Evolutionary conservation across 1,139 yeast genomes (phyloP), one percentile per base, ranked within the genome.

Genomic region (Debaryomycetaceae sp.): DNA sequence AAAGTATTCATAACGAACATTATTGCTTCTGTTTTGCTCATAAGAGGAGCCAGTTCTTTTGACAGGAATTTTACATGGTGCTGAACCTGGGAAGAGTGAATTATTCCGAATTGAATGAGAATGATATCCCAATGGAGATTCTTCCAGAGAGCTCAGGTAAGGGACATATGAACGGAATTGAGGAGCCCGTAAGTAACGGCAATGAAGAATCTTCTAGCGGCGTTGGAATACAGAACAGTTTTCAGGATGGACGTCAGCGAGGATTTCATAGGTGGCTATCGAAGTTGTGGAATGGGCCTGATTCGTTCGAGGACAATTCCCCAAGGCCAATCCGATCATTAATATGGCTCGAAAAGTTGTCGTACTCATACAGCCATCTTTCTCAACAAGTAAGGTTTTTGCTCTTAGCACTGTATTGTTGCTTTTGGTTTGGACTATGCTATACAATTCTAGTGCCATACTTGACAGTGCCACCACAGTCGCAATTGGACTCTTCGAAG

Each of bases 281-380:
- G 6, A 27, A 29, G 17, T 22, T 68, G 6, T 78, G 85, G 83
- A 42, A 65, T 14, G 89, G 89, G 0, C 88, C 88, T 0, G 56
- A 47, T 2, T 52, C 55, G 3, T 76, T 81, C 1, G 49, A 50
- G 22, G 88, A 83, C 54, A 68, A 66, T 0, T 75, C 81, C 1
- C 83, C 86, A 2, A 48, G 49, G 2, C 54, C 61, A 11, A 57
- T 68, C 40, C 41, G 51, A 6, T 41, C 48, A 8, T 48, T 76
- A 1, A 52, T 27, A 4, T 27, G 31, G 31, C 31, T 27, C 31
- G 31, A 27, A 11, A 7, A 11, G 11, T 27, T 27, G 11, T 27
- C 31, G 8, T 27, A 8, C 31, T 27, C 31, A 11, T 27, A 8
- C 11, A 4, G 31, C 11, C 8, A 27, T 11, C 11, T 71, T 7